Base-by-base conservation (phyloP, 1,284 basidiomycete genomes). In the Cerrena zonata region DNA sequence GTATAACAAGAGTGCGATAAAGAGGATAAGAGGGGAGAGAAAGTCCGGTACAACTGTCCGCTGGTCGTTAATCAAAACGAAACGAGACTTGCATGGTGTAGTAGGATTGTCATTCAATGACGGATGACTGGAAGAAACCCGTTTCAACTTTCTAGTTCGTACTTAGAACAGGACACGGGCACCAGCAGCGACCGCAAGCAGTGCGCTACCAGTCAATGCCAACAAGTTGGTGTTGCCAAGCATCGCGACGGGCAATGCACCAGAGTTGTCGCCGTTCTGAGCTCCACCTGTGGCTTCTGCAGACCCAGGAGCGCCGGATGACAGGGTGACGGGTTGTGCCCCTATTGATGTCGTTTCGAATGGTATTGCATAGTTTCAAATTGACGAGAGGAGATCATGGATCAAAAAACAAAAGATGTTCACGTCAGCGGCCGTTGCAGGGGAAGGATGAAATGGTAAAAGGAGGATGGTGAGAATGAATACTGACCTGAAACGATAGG, bases 291-390 rank as follows among this genome's bases (percentile, higher is more conserved):
- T 67, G 10, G 60, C 57, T 37, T 67, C 60, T 2, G 62, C 62
- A 10, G 66, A 65, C 34, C 72, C 72, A 13, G 67, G 59, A 13
- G 69, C 67, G 45, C 70, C 70, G 22, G 70, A 65, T 1, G 70
- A 65, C 21, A 67, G 56, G 2, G 67, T 65, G 19, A 55, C 56
- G 45, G 57, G 58, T 24, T 38, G 50, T 41, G 61, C 53, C 39
- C 64, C 63, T 58, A 47, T 27, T n/a, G 23, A 60, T 37, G 38
- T 19, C 39, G 41, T 36, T 36, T n/a, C 10, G 10, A 11, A 10
- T 36, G 34, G n/a, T 36, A 11, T 36, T 36, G 34, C n/a, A 36
- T 10, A 11, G 10, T 36, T 10, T 11, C 34, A 36, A n/a, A 36
- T 36, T 36, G 34, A 11, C 34, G n/a, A n/a, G 11, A 36, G n/a